Conservation (phyloP, 345 rosid genomes). For the Hevea brasiliensis region DNA sequence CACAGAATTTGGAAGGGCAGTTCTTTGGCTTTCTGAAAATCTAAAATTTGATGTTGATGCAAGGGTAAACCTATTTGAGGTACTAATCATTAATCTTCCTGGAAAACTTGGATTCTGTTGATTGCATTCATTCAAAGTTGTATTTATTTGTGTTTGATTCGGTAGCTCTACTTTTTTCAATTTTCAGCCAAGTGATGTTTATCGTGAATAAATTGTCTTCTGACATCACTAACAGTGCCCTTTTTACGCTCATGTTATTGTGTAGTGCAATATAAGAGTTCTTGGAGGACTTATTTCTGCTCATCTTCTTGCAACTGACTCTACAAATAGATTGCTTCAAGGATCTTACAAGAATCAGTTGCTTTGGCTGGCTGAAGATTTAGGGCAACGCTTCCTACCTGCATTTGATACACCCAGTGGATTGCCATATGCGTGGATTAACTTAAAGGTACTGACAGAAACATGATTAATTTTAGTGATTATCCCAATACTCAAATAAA, state of each 20-base stretch:
- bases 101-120: background rate
- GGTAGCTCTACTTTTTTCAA: background rate
- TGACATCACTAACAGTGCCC: slow-evolving; percentile 30
- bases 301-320: slow-evolving; percentile 95
- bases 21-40: slow-evolving; percentile 86
- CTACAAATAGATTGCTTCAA: slow-evolving; percentile 66
- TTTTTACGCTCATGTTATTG: slow-evolving; percentile 32
- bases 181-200: background rate
- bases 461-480: slow-evolving; percentile 8
- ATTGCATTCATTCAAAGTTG: background rate
- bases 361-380: slow-evolving; percentile 75
- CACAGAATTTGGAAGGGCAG: slow-evolving; percentile 81
- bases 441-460: slow-evolving; percentile 67
- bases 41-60: slow-evolving; percentile 79
- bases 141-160: slow-evolving; percentile 5
- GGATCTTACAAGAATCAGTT: slow-evolving; percentile 79
- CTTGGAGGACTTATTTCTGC: slow-evolving; percentile 99
- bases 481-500: slow-evolving; percentile 6
- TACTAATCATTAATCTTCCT: slow-evolving; percentile 20
- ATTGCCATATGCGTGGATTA: slow-evolving; percentile 94
- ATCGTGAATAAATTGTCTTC: background rate
- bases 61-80: slow-evolving; percentile 94
- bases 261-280: slow-evolving; percentile 96
- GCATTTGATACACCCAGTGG: slow-evolving; percentile 90
- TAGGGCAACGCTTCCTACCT: slow-evolving; percentile 81